Base-by-base conservation (phyloP, 1,139 yeast genomes). In the Geotrichum reessii region DNA sequence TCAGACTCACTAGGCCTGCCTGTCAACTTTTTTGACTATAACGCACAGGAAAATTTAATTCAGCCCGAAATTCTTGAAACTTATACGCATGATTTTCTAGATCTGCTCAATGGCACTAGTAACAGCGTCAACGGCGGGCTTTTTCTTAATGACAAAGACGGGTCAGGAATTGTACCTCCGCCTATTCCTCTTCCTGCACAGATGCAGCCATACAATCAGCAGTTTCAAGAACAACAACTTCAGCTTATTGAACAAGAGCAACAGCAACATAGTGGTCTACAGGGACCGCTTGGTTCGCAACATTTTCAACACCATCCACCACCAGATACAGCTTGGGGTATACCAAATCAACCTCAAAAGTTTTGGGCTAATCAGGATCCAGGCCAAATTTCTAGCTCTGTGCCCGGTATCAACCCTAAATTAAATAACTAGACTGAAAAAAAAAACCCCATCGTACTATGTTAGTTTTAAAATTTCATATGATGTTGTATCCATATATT, bases 1-100 rank as follows among this genome's bases (percentile, higher is more conserved):
- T 49, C 53, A 11, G 51, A 50, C 25, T 31, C 58, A 8, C 47
- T 57, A 5, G 56, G 56, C 9, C 42, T 57, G 14, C 59, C 59
- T 1, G 27, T 24, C 3, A 51, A 55, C 50, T 40, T 55, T 14
- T 51, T 50, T 47, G 55, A 47, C 48, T 14, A 31, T 48, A 50
- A 53, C 3, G 47, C 46, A 11, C 50, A 47, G 21, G 50, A 28
- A 12, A 52, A 47, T 21, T 12, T 46, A 33, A 37, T 47, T 14
- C 28, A 52, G 28, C 54, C 54, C 3, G 54, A 44, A 19, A 27
- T 17, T 42, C 54, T 52, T 14, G 54, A 52, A 17, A 37, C 54
- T 5, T 52, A 52, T 21, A 14, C 54, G n/a, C 24, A 14, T 19
- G 54, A 52, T 11, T 52, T 52, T 19, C 33, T 52, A 17, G 54